These are phyloP conservation scores for Podochytrium sp. DNA, from an alignment of 192 early-diverging fungal genomes.

Conservation along the genomic window DNA sequence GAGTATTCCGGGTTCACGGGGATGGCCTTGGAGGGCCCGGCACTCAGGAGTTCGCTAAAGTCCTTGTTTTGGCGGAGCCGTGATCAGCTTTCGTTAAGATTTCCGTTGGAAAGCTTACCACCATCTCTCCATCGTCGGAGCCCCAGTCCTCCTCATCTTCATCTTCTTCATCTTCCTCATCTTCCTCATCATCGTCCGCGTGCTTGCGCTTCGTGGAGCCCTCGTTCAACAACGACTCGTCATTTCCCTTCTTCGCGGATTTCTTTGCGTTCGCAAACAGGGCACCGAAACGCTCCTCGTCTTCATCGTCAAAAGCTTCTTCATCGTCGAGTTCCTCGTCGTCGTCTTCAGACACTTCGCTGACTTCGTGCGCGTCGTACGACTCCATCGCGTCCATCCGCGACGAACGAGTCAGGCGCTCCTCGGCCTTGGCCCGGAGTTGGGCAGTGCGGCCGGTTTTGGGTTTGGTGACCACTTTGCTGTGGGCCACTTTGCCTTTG, in stretches of 20 bases:
- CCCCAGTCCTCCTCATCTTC: slow-evolving; percentile 42
- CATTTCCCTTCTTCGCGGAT: slow-evolving; percentile 21
- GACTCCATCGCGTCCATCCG: slow-evolving; percentile 18
- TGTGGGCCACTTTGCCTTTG: not conserved
- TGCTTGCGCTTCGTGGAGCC: slow-evolving; percentile 27
- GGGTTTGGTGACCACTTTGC: not conserved
- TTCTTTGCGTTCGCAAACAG: slow-evolving; percentile 59
- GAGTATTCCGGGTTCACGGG: slow-evolving; percentile 9
- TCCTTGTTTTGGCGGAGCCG: slow-evolving; percentile 2
- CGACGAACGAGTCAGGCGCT: not conserved
- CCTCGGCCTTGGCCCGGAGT: not conserved
- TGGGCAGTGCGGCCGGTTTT: not conserved
- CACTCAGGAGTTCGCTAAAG: not conserved
- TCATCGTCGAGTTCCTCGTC: slow-evolving; percentile 95
- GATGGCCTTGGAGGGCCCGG: slow-evolving; percentile 13
- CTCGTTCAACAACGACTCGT: slow-evolving; percentile 23
- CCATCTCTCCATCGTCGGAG: slow-evolving; percentile 51
- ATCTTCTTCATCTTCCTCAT: slow-evolving; percentile 40
- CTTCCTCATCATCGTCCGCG: slow-evolving; percentile 40
- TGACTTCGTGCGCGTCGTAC: slow-evolving; percentile 73
- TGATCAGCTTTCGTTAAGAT: not conserved
- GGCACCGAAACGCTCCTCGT: slow-evolving; percentile 81
- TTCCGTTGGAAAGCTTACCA: slow-evolving; percentile 58
- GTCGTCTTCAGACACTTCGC: slow-evolving; percentile 81
- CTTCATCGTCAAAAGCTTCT: slow-evolving; percentile 83